Conservation (phyloP, 140 eudicot genomes). For the Senecio squalidus region DNA sequence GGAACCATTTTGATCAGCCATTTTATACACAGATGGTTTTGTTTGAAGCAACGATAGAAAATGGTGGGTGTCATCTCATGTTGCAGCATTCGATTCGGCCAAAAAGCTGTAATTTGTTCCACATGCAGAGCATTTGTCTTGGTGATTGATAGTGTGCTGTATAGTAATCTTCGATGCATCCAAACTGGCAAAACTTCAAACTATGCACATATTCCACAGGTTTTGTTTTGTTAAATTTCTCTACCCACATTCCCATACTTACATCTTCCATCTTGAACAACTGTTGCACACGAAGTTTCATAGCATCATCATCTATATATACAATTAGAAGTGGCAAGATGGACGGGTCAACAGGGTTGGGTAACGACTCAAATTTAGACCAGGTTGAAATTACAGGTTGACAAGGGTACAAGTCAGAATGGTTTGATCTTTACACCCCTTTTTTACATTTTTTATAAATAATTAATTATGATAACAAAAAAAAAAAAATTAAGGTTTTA, state of each 20-base stretch:
- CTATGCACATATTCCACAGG: conserved; percentile 74
- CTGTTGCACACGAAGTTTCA: conserved; percentile 28
- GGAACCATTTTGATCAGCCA: background rate
- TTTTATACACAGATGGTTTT: conserved; percentile 3
- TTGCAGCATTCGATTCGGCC: conserved; percentile 73
- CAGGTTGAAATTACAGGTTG: no score
- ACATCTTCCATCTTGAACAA: conserved; percentile 97
- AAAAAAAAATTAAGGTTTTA: no score
- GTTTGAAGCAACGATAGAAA: background rate
- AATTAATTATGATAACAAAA: no score
- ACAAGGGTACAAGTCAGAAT: no score
- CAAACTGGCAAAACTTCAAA: conserved; percentile 87
- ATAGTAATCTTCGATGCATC: conserved; percentile 73
- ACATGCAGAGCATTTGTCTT: conserved; percentile 82
- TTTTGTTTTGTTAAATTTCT: conserved; percentile 54
- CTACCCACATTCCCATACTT: conserved; percentile 97
- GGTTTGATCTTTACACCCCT: no score
- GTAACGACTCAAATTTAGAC: no score
- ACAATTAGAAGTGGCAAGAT: background rate
- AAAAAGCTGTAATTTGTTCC: conserved; percentile 57
- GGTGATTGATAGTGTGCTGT: conserved; percentile 95
- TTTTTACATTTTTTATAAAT: no score
- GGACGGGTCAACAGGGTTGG: background rate
- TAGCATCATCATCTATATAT: background rate
- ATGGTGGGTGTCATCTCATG: conserved; percentile 44